phyloP scores from a whole-genome alignment of 108 stramenopile species.

The Cyclotella choctawhatcheeana region DNA sequence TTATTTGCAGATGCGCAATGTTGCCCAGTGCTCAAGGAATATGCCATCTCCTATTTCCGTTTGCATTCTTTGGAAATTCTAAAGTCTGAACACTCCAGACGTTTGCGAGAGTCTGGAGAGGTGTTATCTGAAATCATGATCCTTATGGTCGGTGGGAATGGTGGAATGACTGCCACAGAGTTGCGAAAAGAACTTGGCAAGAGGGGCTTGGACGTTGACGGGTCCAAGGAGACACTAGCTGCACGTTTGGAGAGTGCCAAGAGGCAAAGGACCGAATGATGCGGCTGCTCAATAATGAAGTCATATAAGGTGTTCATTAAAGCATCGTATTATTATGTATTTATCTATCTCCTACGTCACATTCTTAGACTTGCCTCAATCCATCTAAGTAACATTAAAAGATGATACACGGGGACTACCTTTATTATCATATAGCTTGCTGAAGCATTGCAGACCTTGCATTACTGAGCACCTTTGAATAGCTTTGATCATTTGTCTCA shows the following conservation, averaged over 20 bases:
- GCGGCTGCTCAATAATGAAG: too few species aligned
- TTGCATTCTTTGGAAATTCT: background rate
- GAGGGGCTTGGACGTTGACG: constrained; percentile 22
- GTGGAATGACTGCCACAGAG: background rate
- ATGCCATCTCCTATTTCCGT: constrained; percentile 16
- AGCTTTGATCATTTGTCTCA: constrained; percentile 10
- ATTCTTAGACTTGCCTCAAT: too few species aligned
- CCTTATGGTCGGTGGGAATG: background rate
- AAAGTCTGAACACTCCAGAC: background rate
- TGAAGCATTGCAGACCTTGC: constrained; percentile 12
- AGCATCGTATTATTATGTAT: too few species aligned
- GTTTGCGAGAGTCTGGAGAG: background rate
- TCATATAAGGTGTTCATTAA: too few species aligned
- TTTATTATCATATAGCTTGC: constrained; percentile 1
- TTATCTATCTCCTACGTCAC: too few species aligned
- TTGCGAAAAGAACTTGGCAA: constrained; percentile 19
- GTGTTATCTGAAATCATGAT: constrained; percentile 4
- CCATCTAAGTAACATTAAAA: too few species aligned
- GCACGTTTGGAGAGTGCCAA: constrained; percentile 1
- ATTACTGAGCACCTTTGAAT: constrained; percentile 1
- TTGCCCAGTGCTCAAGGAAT: constrained; percentile 18
- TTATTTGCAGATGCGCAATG: constrained; percentile 25
- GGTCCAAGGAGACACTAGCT: constrained; percentile 16
- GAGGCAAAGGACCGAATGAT: background rate
- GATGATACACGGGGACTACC: too few species aligned